phyloP scores from a whole-genome alignment of 2,329 filamentous ascomycete species.

The Paracorniculantispora psalliotae region DNA sequence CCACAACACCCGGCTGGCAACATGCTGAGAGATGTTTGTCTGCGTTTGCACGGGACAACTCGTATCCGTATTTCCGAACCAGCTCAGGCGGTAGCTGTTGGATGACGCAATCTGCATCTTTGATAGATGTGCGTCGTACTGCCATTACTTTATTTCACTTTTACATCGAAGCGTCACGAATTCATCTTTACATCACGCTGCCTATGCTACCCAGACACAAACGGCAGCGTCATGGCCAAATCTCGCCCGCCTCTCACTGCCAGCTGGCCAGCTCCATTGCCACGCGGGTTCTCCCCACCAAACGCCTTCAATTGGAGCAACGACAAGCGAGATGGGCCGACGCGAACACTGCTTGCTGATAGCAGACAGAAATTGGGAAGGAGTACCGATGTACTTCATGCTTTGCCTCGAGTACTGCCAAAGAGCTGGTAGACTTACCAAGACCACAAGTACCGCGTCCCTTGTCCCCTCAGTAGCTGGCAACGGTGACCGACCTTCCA shows the following conservation, averaged over 20 bases:
- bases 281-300: constrained; percentile 5
- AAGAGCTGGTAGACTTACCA: too few species aligned
- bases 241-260: background rate
- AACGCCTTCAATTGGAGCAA: constrained; percentile 6
- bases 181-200: too few species aligned
- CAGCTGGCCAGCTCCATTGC: background rate
- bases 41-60: background rate
- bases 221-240: background rate
- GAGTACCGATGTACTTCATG: background rate
- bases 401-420: background rate
- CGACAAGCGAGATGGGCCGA: constrained; percentile 10
- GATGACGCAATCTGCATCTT: background rate
- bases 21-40: too few species aligned
- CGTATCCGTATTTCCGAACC: background rate
- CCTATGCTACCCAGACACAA: background rate
- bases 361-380: background rate
- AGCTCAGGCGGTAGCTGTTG: background rate
- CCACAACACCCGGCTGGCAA: background rate
- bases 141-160: background rate
- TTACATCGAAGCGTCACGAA: background rate
- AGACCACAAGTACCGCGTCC: background rate
- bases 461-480: background rate
- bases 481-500: background rate
- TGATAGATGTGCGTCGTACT: too few species aligned
- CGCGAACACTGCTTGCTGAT: background rate